Evolutionary conservation across 352 stramenopile species (phyloP).

Genomic region (Aphanomyces cochlioides): DNA sequence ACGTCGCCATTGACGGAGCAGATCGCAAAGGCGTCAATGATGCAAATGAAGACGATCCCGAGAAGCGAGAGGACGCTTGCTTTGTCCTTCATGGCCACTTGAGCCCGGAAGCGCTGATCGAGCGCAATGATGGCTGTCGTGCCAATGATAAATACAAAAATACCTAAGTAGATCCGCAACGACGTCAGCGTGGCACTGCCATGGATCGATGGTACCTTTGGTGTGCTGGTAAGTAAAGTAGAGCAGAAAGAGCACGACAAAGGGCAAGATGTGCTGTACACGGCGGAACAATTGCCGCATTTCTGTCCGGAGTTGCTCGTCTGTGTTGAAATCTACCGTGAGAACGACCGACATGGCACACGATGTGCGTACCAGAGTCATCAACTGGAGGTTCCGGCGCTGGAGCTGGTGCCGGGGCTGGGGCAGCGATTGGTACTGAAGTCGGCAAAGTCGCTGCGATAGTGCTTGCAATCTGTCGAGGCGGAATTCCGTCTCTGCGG

Average conservation of each 20-base stretch:
- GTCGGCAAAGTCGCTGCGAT: background rate
- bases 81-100: constrained; percentile 75
- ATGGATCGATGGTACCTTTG: constrained; percentile 31
- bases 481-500: no score
- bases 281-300: constrained; percentile 59
- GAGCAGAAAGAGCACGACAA: constrained; percentile 60
- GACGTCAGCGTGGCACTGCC: background rate
- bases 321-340: background rate
- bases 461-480: no score
- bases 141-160: constrained; percentile 61
- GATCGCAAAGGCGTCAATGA: constrained; percentile 56
- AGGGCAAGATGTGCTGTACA: constrained; percentile 69
- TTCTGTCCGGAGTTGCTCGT: constrained; percentile 36
- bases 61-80: constrained; percentile 50
- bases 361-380: constrained; percentile 7
- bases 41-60: constrained; percentile 52
- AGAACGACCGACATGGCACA: no score
- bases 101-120: constrained; percentile 57
- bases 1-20: constrained; percentile 55
- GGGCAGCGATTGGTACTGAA: background rate
- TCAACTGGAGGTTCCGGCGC: constrained; percentile 4
- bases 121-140: constrained; percentile 67
- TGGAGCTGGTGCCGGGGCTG: background rate
- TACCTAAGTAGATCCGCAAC: constrained; percentile 29
- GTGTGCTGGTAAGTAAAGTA: constrained; percentile 80